phyloP scores from a whole-genome alignment of 345 rosid genomes.

The Gossypium sturtianum region DNA sequence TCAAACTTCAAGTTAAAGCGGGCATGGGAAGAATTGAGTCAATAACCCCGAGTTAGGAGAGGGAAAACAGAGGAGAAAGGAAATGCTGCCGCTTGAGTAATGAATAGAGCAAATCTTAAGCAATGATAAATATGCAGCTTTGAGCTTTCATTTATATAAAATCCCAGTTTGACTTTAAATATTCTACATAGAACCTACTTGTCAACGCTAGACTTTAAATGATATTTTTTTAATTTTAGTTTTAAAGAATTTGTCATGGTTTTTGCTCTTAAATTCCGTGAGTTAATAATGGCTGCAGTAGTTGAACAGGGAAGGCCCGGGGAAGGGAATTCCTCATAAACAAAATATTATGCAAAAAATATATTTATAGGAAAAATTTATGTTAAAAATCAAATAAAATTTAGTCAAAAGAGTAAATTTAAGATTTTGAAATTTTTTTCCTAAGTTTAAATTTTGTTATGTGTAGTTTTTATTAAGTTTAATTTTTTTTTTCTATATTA shows the following conservation, averaged over 20 bases:
- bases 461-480: too few relatives aligned
- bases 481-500: too few relatives aligned
- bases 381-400: too few relatives aligned
- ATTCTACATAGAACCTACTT: background rate
- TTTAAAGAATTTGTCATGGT: background rate
- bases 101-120: background rate
- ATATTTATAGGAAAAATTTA: too few relatives aligned
- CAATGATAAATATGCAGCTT: background rate
- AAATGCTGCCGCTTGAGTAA: background rate
- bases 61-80: background rate
- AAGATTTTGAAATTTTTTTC: too few relatives aligned
- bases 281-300: too few relatives aligned
- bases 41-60: background rate
- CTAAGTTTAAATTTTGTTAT: too few relatives aligned
- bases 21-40: background rate
- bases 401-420: too few relatives aligned
- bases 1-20: background rate
- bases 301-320: too few relatives aligned
- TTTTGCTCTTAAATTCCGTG: background rate
- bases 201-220: background rate
- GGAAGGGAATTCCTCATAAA: too few relatives aligned
- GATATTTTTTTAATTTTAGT: background rate
- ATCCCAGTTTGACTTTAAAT: background rate
- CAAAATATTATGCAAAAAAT: too few relatives aligned
- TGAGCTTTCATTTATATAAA: background rate